Percentiles rank a stretch among this genome's conserved stretches.
Evolutionary conservation across 768 basidiomycete genomes (phyloP).

Genomic region (Lyophyllum shimeji): DNA sequence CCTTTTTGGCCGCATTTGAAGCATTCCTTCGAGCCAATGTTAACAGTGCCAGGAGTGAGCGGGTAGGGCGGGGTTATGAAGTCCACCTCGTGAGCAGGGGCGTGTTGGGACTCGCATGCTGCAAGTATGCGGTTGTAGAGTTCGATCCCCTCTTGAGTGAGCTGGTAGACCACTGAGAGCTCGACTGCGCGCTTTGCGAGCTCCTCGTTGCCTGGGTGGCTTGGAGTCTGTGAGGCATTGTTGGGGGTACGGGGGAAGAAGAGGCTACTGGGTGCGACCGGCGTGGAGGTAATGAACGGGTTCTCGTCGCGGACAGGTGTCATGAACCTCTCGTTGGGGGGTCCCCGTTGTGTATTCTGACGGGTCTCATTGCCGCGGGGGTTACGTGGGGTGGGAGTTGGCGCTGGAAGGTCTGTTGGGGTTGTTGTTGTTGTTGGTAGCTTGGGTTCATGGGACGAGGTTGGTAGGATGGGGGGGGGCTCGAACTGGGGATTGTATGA

Average conservation of each 20-base stretch:
- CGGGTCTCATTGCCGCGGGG: no score
- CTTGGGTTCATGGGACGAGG: not conserved
- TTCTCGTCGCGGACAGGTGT: not conserved
- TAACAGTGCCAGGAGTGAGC: not conserved
- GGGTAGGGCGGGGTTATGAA: not conserved
- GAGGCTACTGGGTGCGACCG: no score
- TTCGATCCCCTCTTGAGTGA: not conserved
- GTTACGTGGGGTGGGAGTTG: not conserved
- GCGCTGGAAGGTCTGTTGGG: not conserved
- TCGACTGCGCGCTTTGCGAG: not conserved
- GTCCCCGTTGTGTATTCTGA: no score
- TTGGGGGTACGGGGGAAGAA: not conserved
- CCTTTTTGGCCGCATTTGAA: not conserved
- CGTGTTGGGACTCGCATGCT: not conserved
- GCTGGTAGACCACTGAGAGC: not conserved
- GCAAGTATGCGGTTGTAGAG: no score
- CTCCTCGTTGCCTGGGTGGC: not conserved
- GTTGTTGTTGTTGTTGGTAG: not conserved
- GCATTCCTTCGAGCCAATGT: not conserved
- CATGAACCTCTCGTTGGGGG: not conserved
- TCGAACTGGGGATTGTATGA: not conserved
- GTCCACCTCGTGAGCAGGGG: not conserved
- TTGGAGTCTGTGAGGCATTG: not conserved
- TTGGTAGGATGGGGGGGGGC: not conserved
- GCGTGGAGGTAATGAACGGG: not conserved